Conservation (phyloP, 495 filamentous ascomycete species). For the Penicillium longicatenatum region DNA sequence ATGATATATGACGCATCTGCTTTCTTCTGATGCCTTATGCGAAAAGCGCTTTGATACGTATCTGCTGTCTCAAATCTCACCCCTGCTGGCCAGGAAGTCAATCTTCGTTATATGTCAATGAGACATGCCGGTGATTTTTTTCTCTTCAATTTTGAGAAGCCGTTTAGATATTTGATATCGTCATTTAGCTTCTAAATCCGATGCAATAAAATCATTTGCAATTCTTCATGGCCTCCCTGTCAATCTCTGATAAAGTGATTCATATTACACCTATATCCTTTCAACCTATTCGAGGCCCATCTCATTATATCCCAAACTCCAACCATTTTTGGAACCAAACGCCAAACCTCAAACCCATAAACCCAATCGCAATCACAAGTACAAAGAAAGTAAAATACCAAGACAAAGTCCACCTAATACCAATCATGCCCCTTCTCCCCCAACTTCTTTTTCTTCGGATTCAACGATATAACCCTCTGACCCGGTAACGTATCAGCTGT, state of each 20-base stretch:
- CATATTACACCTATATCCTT: background rate
- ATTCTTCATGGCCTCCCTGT: background rate
- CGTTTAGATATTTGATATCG: background rate
- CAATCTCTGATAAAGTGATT: background rate
- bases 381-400: background rate
- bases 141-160: background rate
- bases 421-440: constrained; percentile 51
- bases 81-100: constrained; percentile 10
- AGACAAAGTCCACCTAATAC: constrained; percentile 40
- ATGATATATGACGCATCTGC: background rate
- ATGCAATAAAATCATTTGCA: background rate
- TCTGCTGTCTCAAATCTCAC: background rate
- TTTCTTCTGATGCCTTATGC: constrained; percentile 3
- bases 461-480: constrained; percentile 56
- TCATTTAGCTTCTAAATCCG: background rate
- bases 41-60: background rate
- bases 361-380: background rate
- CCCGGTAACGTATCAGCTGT: constrained; percentile 56
- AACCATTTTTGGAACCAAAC: background rate
- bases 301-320: background rate
- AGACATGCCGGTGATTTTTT: background rate
- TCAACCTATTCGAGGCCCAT: background rate
- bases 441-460: constrained; percentile 49
- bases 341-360: background rate
- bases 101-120: background rate